Evolutionary conservation across 169 alveolate genomes (phyloP).

Genomic region (Eimeria praecox): DNA sequence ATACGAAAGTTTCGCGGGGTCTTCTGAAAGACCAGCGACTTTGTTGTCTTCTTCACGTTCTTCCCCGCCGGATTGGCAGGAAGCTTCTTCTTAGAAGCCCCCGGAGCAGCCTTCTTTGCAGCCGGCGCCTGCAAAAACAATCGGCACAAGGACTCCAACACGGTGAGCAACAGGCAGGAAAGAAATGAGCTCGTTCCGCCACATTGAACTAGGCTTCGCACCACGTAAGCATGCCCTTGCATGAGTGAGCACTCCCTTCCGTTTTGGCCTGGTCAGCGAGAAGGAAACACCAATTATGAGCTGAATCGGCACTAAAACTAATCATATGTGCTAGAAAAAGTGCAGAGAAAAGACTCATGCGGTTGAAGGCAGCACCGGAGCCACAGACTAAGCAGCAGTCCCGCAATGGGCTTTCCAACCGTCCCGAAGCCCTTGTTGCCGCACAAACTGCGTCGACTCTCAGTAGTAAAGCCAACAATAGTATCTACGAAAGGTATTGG

Average conservation of each 20-base stretch:
- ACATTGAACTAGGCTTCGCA: background rate
- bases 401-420: constrained; percentile 12
- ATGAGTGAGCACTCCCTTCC: background rate
- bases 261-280: background rate
- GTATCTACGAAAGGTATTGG: background rate
- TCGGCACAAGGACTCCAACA: background rate
- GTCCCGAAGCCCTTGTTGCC: background rate
- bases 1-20: constrained; percentile 92
- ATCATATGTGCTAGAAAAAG: background rate
- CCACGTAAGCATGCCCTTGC: background rate
- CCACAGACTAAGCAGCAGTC: background rate
- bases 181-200: too few relatives aligned
- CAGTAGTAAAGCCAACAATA: background rate
- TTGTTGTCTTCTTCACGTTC: constrained; percentile 62
- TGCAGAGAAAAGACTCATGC: background rate
- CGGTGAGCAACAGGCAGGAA: background rate
- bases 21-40: constrained; percentile 90
- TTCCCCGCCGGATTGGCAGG: constrained; percentile 35
- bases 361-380: background rate
- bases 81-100: constrained; percentile 78
- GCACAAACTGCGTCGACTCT: background rate
- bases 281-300: background rate
- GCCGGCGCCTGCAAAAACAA: constrained; percentile 74
- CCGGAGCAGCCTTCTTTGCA: constrained; percentile 48
- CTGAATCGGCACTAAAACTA: background rate